Evolutionary conservation across 805 yeast genomes (phyloP).

Genomic region (Lachancea waltii): DNA sequence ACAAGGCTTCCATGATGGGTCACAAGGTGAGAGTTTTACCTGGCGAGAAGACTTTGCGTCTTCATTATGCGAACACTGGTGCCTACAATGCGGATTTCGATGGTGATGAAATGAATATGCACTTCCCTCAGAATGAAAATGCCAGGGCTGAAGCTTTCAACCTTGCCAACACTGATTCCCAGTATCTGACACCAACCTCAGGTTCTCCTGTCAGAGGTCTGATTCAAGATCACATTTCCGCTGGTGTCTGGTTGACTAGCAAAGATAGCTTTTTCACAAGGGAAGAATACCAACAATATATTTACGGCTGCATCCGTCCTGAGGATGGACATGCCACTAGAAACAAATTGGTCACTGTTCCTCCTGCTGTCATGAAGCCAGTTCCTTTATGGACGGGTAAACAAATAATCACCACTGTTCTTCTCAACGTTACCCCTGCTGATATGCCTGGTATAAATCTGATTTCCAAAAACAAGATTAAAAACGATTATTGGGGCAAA

Average conservation of each 20-base stretch:
- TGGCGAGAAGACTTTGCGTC: conserved; percentile 91
- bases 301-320: conserved; percentile 91
- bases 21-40: conserved; percentile 96
- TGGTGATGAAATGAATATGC: conserved; percentile 99
- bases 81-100: conserved; percentile 99
- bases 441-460: conserved; percentile 89
- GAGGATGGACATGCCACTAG: conserved; percentile 93
- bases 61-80: conserved; percentile 98
- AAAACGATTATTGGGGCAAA: conserved; percentile 90
- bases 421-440: conserved; percentile 80
- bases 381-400: conserved; percentile 95
- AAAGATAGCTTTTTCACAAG: conserved; percentile 88
- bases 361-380: conserved; percentile 88
- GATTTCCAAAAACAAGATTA: conserved; percentile 77
- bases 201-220: conserved; percentile 98
- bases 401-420: conserved; percentile 88
- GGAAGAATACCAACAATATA: conserved; percentile 86
- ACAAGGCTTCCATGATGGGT: conserved; percentile 99
- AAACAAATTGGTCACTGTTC: conserved; percentile 62
- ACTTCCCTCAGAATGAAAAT: conserved; percentile 95
- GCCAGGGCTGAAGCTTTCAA: conserved; percentile 95
- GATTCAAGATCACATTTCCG: conserved; percentile 97
- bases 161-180: conserved; percentile 95
- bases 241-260: conserved; percentile 97
- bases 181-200: conserved; percentile 95